phyloP scores from a whole-genome alignment of 768 basidiomycete species.

The Pisolithus tinctorius region DNA sequence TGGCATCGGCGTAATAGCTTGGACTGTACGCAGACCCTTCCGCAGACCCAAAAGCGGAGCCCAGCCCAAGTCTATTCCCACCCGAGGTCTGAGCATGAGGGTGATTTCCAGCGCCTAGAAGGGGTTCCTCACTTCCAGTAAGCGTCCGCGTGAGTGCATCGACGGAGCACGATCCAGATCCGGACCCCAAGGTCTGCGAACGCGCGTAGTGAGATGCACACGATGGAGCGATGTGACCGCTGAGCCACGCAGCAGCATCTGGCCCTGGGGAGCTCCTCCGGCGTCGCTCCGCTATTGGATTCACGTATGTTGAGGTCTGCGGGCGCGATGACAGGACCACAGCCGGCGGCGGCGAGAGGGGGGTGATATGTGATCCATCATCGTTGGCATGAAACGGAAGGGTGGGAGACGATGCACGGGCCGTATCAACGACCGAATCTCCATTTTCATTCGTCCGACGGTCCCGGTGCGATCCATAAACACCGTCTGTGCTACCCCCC shows the following conservation, averaged over 20 bases:
- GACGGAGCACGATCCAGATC: constrained; percentile 19
- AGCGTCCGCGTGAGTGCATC: constrained; percentile 22
- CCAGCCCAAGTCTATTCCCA: constrained; percentile 12
- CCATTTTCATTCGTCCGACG: constrained; percentile 5
- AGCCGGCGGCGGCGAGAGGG: constrained; percentile 23
- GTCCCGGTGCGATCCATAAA: constrained; percentile 20
- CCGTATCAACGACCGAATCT: constrained; percentile 3
- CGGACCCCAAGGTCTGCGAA: constrained; percentile 24
- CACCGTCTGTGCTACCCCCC: constrained; percentile 19
- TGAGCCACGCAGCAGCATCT: constrained; percentile 18
- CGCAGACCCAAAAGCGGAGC: constrained; percentile 26
- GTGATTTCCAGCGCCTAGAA: constrained; percentile 14
- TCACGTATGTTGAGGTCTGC: constrained; percentile 17
- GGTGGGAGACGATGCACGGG: constrained; percentile 19
- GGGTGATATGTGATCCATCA: constrained; percentile 10
- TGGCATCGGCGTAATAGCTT: not conserved
- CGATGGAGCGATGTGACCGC: constrained; percentile 21
- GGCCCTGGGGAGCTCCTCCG: constrained; percentile 24
- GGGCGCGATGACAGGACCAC: not conserved
- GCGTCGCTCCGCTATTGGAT: not conserved
- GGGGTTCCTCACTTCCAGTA: constrained; percentile 25
- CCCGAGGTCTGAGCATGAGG: constrained; percentile 6
- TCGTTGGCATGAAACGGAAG: constrained; percentile 13
- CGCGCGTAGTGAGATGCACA: constrained; percentile 20
- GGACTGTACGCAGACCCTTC: constrained; percentile 15